Base-by-base conservation (phyloP, 75 land plant species). In the Cunninghamia lanceolata region DNA sequence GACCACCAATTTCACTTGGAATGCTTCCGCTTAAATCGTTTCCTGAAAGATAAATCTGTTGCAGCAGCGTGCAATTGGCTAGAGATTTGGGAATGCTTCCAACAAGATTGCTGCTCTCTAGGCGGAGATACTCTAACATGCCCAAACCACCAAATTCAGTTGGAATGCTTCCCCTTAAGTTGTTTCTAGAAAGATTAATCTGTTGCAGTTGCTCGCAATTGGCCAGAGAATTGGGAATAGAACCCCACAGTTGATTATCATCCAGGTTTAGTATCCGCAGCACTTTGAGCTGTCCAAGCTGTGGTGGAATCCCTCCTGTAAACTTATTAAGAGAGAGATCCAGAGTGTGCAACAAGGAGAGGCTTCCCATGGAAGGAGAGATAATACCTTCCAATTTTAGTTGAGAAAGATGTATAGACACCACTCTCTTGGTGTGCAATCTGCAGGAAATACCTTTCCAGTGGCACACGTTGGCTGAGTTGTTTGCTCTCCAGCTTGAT, bases 401-500 rank as follows among this genome's bases (percentile, higher is more conserved):
- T 0, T 21, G 7, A 56, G 63, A 21, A 56, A 56, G 63, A 21
- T 19, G 5, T 56, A 56, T 21, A 56, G 28, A 56, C 7, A 21
- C 25, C 28, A 56, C 5, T 56, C 63, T 56, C 6, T 21, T 56
- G 7, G 25, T 56, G 28, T 56, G 63, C 6, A 21, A 5, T 70
- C 59, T 87, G 47, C 93, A 94, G 1, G 86, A 35, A 5, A 94
- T 87, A 0, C 93, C 95, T 9, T 30, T 84, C 95, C 95, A 94
- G 3, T 47, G 39, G 85, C 93, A 94, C 86, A 88, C 68, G 43
- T 78, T 79, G 13, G 85, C 59, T 5, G 63, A 56, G 46, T 89
- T 92, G 30, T 83, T 63, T 32, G 42, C 32, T 2, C 81, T 76
- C 95, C 93, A 94, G 38, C 82, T 86, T n/a, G 17, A 36, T 68